These are phyloP conservation scores for Yamadazyma atmosphaerica DNA, from an alignment of 1,139 yeast species.

Conservation along the genomic window DNA sequence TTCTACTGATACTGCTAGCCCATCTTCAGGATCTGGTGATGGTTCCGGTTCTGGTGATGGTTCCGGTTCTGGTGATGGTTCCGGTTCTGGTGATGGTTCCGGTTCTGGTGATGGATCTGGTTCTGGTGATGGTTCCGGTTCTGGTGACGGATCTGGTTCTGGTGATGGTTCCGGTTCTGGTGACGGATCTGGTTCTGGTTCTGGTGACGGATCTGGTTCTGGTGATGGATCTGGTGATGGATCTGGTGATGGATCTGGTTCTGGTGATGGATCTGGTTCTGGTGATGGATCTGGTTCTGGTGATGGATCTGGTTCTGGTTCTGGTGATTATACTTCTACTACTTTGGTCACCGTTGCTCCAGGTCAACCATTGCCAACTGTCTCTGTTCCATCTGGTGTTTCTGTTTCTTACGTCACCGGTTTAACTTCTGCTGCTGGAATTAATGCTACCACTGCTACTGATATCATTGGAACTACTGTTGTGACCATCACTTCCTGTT, in stretches of 20 bases:
- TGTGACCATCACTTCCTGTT: constrained; percentile 49
- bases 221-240: constrained; percentile 2
- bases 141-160: constrained; percentile 4
- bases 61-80: constrained; percentile 3
- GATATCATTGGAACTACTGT: constrained; percentile 25
- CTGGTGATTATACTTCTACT: constrained; percentile 8
- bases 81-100: constrained; percentile 2
- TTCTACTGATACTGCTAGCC: constrained; percentile 12
- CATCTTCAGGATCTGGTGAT: constrained; percentile 5
- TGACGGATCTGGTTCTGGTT: constrained; percentile 11
- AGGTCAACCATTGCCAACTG: constrained; percentile 12
- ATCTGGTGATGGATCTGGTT: constrained; percentile 2
- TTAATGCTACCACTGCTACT: constrained; percentile 20
- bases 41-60: constrained; percentile 5
- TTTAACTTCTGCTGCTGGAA: constrained; percentile 17
- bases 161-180: constrained; percentile 5
- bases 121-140: constrained; percentile 2
- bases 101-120: constrained; percentile 10
- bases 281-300: constrained; percentile 4
- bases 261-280: constrained; percentile 4
- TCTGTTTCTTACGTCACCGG: constrained; percentile 9
- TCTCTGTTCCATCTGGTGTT: constrained; percentile 4
- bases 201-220: constrained; percentile 2
- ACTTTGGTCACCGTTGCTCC: constrained; percentile 13
- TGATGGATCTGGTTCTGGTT: constrained; percentile 9